Conservation (phyloP, 805 yeast genomes). For the Wickerhamia fluorescens region DNA sequence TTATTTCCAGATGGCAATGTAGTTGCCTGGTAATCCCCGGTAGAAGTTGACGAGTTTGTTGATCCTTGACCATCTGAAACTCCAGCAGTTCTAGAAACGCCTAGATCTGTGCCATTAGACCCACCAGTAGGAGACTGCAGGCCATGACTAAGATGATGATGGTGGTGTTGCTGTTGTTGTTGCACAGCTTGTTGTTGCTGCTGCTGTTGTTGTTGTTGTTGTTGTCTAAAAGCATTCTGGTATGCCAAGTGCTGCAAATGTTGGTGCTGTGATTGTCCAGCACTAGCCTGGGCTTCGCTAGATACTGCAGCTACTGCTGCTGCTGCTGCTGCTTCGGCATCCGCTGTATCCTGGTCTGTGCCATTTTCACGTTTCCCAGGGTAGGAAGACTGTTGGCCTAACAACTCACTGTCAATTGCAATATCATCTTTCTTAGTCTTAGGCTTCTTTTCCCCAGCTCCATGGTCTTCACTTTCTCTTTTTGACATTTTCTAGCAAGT, state of each 20-base stretch:
- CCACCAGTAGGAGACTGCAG: too few relatives aligned
- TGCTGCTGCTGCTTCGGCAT: conserved; percentile 22
- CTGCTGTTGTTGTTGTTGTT: conserved; percentile 15
- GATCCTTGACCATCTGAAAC: too few relatives aligned
- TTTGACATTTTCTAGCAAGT: conserved; percentile 9
- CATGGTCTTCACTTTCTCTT: conserved; percentile 9
- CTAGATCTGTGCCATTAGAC: too few relatives aligned
- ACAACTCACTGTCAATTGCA: conserved; percentile 37
- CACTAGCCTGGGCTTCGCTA: conserved; percentile 8
- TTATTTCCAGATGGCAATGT: conserved; percentile 18
- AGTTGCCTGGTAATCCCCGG: conserved; percentile 33
- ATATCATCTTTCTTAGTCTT: conserved; percentile 12
- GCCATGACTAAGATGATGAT: conserved; percentile 4
- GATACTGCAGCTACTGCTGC: conserved; percentile 18
- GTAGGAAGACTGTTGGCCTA: conserved; percentile 34
- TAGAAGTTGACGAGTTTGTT: too few relatives aligned
- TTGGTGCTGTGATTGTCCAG: conserved; percentile 12
- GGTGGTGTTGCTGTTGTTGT: conserved; percentile 3
- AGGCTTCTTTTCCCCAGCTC: conserved; percentile 7
- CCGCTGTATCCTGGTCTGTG: conserved; percentile 17
- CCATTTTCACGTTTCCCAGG: conserved; percentile 4
- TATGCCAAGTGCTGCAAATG: conserved; percentile 12
- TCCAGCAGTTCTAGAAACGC: too few relatives aligned
- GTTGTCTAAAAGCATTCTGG: conserved; percentile 13
- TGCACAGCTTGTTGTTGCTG: conserved; percentile 12